Base-by-base conservation (phyloP, 1,139 yeast species). In the Torulaspora pretoriensis region DNA sequence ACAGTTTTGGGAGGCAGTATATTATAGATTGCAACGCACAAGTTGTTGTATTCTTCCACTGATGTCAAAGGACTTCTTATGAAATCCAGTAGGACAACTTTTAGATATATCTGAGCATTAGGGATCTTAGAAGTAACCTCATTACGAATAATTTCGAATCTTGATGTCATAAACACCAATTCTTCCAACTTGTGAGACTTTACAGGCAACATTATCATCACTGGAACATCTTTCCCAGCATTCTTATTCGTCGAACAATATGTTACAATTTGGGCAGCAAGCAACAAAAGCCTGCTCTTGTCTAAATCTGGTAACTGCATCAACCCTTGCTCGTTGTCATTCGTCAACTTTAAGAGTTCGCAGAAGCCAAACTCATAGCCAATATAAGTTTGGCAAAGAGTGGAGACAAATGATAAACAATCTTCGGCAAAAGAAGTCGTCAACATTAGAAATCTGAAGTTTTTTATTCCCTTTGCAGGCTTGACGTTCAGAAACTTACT, bases 21-120 rank as follows among this genome's bases (percentile, higher is more conserved):
- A 57, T 86, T 86, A 66, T 87, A 90, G 3, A 88, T 65, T 26
- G 76, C 72, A 60, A 84, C 65, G 2, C 89, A 74, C 5, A 85
- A 53, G 42, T 72, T 72, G 2, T 78, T 55, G 44, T 59, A 62
- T 3, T 57, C 55, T 38, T 56, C 57, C 3, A 61, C 53, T 1
- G 65, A 51, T 4, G 59, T 55, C 24, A 63, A 38, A 2, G 66
- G 64, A 30, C 68, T 68, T 16, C 77, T 73, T 27, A 80, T 73
- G 35, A 73, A 69, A 4, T 73, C 70, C 13, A 77, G 65, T 1
- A 90, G 85, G 3, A 87, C 62, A 2, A 82, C 68, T 52, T 81
- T 81, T 39, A 80, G 68, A 45, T 77, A 77, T 0, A 78, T 40
- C 14, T 65, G 67, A 5, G 60, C 68, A 13, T 71, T 75, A 39